These are phyloP conservation scores for Fusarium buharicum DNA, from an alignment of 2,329 filamentous ascomycete genomes.

Conservation along the genomic window DNA sequence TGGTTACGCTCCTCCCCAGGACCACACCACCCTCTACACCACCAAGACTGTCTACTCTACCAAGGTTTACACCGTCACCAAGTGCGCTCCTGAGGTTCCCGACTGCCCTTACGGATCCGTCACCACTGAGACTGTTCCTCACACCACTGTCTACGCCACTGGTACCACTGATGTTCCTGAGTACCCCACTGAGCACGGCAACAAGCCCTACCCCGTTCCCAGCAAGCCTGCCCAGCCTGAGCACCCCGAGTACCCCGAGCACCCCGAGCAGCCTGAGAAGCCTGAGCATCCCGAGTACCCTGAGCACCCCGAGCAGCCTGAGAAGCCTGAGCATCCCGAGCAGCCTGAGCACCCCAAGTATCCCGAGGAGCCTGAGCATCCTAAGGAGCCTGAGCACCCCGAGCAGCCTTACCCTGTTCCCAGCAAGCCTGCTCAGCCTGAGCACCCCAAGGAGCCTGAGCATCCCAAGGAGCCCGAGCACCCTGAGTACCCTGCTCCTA, in stretches of 20 bases:
- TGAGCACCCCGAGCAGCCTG: slow-evolving; percentile 2
- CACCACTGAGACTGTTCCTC: slow-evolving; percentile 40
- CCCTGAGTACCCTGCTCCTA: slow-evolving; percentile 11
- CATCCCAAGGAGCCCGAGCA: neutral
- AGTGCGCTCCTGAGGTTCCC: slow-evolving; percentile 46
- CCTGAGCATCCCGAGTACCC: slow-evolving; percentile 13
- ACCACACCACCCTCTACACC: slow-evolving; percentile 44
- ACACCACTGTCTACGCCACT: slow-evolving; percentile 28
- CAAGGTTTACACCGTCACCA: slow-evolving; percentile 49
- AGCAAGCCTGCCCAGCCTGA: slow-evolving; percentile 17
- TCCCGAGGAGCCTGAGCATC: slow-evolving; percentile 7
- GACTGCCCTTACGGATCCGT: slow-evolving; percentile 49
- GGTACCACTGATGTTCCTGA: slow-evolving; percentile 35
- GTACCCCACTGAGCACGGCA: slow-evolving; percentile 23
- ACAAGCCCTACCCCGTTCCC: slow-evolving; percentile 9
- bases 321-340: slow-evolving; percentile 12
- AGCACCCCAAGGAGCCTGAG: slow-evolving; percentile 9
- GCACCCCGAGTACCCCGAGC: slow-evolving; percentile 4
- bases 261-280: slow-evolving; percentile 10
- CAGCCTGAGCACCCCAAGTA: slow-evolving; percentile 12
- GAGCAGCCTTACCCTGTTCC: neutral
- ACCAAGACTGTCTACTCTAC: slow-evolving; percentile 49
- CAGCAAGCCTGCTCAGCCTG: slow-evolving; percentile 13
- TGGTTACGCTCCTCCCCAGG: slow-evolving; percentile 48
- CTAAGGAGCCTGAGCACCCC: neutral